Evolutionary conservation across 2,329 filamentous ascomycete genomes (phyloP).

Genomic region (Triangularia setosa): DNA sequence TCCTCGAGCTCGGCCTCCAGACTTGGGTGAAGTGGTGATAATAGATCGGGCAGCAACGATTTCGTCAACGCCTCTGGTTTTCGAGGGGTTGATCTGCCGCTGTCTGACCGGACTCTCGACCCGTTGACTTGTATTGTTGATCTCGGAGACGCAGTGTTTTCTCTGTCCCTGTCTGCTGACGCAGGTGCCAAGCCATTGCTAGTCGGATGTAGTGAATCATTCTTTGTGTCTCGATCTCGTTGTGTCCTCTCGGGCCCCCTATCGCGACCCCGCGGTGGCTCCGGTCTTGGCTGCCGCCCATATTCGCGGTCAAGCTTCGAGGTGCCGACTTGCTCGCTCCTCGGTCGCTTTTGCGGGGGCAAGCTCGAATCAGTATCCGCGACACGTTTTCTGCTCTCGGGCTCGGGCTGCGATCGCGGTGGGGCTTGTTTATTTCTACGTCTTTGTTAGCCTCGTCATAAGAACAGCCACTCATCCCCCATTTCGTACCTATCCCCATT

Average conservation of each 20-base stretch:
- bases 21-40: constrained; percentile 49
- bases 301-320: constrained; percentile 16
- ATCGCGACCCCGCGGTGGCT: constrained; percentile 20
- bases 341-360: constrained; percentile 44
- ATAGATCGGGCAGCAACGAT: constrained; percentile 45
- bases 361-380: constrained; percentile 42
- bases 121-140: constrained; percentile 30
- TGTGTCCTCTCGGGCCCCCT: constrained; percentile 13
- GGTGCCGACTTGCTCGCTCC: constrained; percentile 32
- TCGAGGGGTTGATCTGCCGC: constrained; percentile 24
- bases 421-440: constrained; percentile 28
- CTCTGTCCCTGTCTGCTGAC: constrained; percentile 23
- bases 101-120: constrained; percentile 23
- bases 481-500: constrained; percentile 32
- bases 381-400: constrained; percentile 45
- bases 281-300: constrained; percentile 17
- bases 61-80: constrained; percentile 30
- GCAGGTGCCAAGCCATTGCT: constrained; percentile 21
- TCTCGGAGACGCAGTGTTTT: constrained; percentile 24
- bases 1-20: constrained; percentile 35
- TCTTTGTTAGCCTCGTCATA: constrained; percentile 17
- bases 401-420: constrained; percentile 36
- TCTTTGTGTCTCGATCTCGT: constrained; percentile 12
- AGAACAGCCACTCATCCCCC: neutral
- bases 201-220: constrained; percentile 20